Conservation (phyloP, 305 asterid species). For the Ilex paraguariensis region DNA sequence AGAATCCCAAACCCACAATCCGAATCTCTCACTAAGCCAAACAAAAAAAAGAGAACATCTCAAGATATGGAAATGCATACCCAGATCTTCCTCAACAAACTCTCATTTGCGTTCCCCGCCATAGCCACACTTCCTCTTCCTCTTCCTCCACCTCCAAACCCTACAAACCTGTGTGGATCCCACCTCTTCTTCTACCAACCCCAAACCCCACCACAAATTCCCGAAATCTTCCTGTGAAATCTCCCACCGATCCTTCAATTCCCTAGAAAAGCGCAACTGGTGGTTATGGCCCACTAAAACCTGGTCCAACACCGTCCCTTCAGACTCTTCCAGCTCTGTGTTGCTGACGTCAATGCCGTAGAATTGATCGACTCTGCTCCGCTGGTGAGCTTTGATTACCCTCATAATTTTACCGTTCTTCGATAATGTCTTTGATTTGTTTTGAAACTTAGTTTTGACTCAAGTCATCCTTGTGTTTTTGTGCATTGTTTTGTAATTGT, state of each 20-base stretch:
- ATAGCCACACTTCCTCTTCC: conserved; percentile 50
- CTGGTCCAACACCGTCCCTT: conserved; percentile 55
- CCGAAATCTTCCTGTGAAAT: conserved; percentile 85
- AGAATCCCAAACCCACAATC: too few species aligned
- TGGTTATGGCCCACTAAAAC: conserved; percentile 71
- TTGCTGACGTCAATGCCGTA: conserved; percentile 70
- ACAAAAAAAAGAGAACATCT: neutral
- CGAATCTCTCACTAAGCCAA: too few species aligned
- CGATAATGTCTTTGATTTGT: conserved; percentile 74
- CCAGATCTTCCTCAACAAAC: conserved; percentile 43
- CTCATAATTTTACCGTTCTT: conserved; percentile 72
- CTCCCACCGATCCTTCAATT: conserved; percentile 54
- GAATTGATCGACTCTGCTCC: conserved; percentile 81
- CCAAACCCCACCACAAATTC: conserved; percentile 6
- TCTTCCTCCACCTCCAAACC: conserved; percentile 49
- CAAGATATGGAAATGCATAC: conserved; percentile 70
- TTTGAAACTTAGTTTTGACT: conserved; percentile 50
- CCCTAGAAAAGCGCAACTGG: conserved; percentile 63
- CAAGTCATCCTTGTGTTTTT: neutral
- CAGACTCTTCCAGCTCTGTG: conserved; percentile 58
- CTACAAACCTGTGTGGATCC: conserved; percentile 62
- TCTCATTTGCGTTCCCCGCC: conserved; percentile 49
- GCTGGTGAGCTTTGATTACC: conserved; percentile 71
- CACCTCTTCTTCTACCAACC: conserved; percentile 36
- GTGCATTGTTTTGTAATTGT: neutral